Conservation (phyloP, 179 eudicot species). For the Heliamphora pulchella region DNA sequence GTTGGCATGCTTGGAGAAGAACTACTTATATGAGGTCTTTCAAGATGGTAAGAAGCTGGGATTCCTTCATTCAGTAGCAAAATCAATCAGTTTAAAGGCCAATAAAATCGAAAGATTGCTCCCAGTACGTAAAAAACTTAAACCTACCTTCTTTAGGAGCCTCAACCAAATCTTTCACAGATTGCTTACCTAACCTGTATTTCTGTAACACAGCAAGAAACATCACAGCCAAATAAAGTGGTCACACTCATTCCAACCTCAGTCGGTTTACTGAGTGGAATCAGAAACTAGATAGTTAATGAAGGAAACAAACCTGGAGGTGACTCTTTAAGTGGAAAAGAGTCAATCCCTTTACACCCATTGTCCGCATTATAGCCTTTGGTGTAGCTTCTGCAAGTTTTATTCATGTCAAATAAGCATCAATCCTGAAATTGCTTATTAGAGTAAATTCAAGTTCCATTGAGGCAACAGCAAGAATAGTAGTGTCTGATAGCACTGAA, state of each 20-base stretch:
- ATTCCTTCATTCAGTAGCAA: conserved; percentile 29
- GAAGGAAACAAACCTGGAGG: conserved; percentile 53
- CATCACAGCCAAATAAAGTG: conserved; percentile 2
- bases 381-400: conserved; percentile 70
- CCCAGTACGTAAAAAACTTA: conserved; percentile 8
- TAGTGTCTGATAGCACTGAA: background rate
- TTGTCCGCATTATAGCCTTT: conserved; percentile 70
- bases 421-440: background rate
- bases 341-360: conserved; percentile 80
- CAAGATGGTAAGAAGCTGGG: conserved; percentile 46
- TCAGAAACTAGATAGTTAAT: conserved; percentile 2
- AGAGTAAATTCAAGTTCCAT: background rate
- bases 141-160: conserved; percentile 71
- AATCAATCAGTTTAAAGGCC: conserved; percentile 12
- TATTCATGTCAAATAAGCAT: conserved; percentile 21
- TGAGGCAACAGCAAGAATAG: background rate
- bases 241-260: conserved; percentile 2
- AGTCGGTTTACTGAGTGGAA: background rate
- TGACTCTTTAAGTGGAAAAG: conserved; percentile 80
- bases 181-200: conserved; percentile 83
- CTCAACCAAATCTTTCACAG: conserved; percentile 70
- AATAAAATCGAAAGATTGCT: background rate
- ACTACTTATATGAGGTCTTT: conserved; percentile 52
- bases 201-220: conserved; percentile 47
- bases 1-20: conserved; percentile 53